phyloP scores from a whole-genome alignment of 2,329 filamentous ascomycete genomes.

The Orbilia ellipsospora region DNA sequence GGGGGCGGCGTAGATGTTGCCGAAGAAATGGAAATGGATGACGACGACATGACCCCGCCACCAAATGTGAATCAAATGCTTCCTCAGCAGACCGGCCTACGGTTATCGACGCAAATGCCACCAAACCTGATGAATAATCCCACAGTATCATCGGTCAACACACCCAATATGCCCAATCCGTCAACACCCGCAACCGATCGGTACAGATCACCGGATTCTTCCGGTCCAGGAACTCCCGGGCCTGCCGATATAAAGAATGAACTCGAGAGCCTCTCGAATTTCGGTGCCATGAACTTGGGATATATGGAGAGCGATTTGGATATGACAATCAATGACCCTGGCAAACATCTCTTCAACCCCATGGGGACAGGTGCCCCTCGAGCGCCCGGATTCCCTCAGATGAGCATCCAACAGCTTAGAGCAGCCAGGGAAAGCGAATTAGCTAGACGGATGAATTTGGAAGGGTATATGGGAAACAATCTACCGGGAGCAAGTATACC shows the following conservation, averaged over 20 bases:
- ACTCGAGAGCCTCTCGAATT: slow-evolving; percentile 72
- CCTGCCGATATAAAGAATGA: slow-evolving; percentile 76
- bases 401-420: slow-evolving; percentile 73
- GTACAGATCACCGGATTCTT: slow-evolving; percentile 71
- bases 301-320: slow-evolving; percentile 70
- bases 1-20: slow-evolving; percentile 75
- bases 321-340: slow-evolving; percentile 62
- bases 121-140: slow-evolving; percentile 69
- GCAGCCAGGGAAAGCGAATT: slow-evolving; percentile 56
- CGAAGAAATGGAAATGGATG: slow-evolving; percentile 97
- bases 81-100: slow-evolving; percentile 69
- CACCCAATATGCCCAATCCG: slow-evolving; percentile 78
- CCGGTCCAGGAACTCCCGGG: slow-evolving; percentile 73
- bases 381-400: slow-evolving; percentile 64
- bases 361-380: slow-evolving; percentile 48
- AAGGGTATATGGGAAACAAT: slow-evolving; percentile 59
- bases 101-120: slow-evolving; percentile 67
- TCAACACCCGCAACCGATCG: slow-evolving; percentile 64
- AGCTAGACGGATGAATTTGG: slow-evolving; percentile 61
- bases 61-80: slow-evolving; percentile 67
- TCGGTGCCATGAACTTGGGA: slow-evolving; percentile 66
- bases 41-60: slow-evolving; percentile 64
- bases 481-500: slow-evolving; percentile 57
- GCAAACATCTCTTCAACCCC: slow-evolving; percentile 59
- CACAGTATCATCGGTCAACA: slow-evolving; percentile 87